phyloP scores from a whole-genome alignment of 371 early-diverging fungal species.

The Conidiobolus incongruus region DNA sequence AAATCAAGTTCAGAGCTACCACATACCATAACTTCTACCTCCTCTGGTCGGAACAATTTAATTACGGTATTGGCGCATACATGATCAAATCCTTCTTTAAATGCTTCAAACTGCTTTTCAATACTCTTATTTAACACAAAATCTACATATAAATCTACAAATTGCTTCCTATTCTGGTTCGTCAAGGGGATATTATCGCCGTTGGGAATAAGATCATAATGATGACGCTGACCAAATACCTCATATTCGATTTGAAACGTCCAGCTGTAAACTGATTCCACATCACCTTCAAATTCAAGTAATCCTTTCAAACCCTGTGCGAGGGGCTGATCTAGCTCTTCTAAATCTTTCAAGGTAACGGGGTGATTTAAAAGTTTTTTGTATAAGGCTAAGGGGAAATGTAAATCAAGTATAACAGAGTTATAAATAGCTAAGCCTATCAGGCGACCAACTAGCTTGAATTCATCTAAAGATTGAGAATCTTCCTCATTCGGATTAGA shows the following conservation, averaged over 20 bases:
- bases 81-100: constrained; percentile 71
- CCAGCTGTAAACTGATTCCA: constrained; percentile 56
- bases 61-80: constrained; percentile 69
- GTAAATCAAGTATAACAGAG: constrained; percentile 69
- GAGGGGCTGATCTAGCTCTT: constrained; percentile 34
- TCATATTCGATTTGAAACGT: constrained; percentile 60
- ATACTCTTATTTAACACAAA: constrained; percentile 37
- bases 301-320: constrained; percentile 61
- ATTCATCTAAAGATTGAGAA: constrained; percentile 36
- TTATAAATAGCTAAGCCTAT: constrained; percentile 89
- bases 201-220: constrained; percentile 37
- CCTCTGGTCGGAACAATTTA: constrained; percentile 73
- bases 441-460: constrained; percentile 60
- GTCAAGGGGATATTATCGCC: constrained; percentile 51
- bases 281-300: constrained; percentile 37
- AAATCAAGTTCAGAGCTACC: constrained; percentile 77
- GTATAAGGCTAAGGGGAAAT: constrained; percentile 72
- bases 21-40: constrained; percentile 87
- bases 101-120: constrained; percentile 58
- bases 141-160: constrained; percentile 41
- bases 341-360: constrained; percentile 22
- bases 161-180: constrained; percentile 33
- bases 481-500: constrained; percentile 38
- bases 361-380: constrained; percentile 54
- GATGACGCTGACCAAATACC: constrained; percentile 38